phyloP scores from a whole-genome alignment of 2,329 filamentous ascomycete genomes.

The Ophiostoma tasmaniense region DNA sequence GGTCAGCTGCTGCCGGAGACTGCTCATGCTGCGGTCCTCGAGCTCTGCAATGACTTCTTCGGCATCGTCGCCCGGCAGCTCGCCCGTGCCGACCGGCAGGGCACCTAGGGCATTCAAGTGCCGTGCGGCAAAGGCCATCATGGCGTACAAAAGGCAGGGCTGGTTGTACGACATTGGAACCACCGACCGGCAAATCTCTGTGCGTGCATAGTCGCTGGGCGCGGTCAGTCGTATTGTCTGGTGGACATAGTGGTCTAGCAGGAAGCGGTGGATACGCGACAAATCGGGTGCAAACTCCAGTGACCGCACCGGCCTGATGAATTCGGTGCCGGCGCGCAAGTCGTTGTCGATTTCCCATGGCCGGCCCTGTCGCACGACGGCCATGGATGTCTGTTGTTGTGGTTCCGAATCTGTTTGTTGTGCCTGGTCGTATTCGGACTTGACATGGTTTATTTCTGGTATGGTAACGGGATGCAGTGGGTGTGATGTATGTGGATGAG shows the following conservation, averaged over 20 bases:
- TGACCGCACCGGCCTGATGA: not conserved
- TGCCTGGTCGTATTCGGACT: not conserved
- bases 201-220: slow-evolving; percentile 16
- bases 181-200: slow-evolving; percentile 16
- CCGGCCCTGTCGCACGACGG: not conserved
- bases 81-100: not conserved
- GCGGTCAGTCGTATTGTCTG: slow-evolving; percentile 18
- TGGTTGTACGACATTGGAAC: slow-evolving; percentile 15
- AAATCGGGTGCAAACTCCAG: not conserved
- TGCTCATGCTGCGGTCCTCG: slow-evolving; percentile 14
- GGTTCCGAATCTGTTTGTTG: not conserved
- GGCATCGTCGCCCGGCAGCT: not conserved
- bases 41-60: slow-evolving; percentile 2
- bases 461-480: not conserved
- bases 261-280: slow-evolving; percentile 11
- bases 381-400: not conserved
- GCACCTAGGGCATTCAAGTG: slow-evolving; percentile 10
- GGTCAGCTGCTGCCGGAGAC: slow-evolving; percentile 9
- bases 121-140: slow-evolving; percentile 14
- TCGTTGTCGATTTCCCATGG: not conserved
- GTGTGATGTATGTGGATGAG: not conserved
- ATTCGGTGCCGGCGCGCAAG: not conserved
- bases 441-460: not conserved
- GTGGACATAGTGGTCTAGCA: slow-evolving; percentile 17
- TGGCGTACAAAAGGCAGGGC: slow-evolving; percentile 14